phyloP scores from a whole-genome alignment of 2,329 filamentous ascomycete genomes.

The Colletotrichum tropicicola region DNA sequence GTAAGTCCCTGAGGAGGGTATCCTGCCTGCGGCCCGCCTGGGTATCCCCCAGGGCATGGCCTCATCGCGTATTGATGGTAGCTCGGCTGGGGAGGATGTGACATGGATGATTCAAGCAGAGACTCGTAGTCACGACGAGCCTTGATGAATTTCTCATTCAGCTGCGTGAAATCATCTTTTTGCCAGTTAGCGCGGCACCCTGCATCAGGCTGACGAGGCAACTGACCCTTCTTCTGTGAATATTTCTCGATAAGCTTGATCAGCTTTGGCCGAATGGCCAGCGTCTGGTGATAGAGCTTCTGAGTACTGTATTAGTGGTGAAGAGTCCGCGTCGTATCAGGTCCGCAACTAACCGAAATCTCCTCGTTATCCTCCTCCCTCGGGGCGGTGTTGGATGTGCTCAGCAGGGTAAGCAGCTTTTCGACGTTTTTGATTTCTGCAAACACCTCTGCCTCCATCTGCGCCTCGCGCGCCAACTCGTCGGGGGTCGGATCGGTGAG shows the following conservation, averaged over 20 bases:
- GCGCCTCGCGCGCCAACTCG: slow-evolving; percentile 92
- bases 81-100: slow-evolving; percentile 83
- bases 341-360: slow-evolving; percentile 74
- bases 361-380: slow-evolving; percentile 96
- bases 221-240: slow-evolving; percentile 90
- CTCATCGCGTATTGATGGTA: slow-evolving; percentile 76
- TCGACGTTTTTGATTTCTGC: slow-evolving; percentile 72
- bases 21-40: slow-evolving; percentile 38
- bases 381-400: slow-evolving; percentile 81
- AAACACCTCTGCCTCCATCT: slow-evolving; percentile 84
- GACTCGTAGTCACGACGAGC: slow-evolving; percentile 95
- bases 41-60: slow-evolving; percentile 57
- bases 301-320: slow-evolving; percentile 36
- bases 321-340: neutral
- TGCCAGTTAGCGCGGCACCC: neutral
- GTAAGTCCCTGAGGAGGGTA: slow-evolving; percentile 53
- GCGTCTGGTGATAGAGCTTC: slow-evolving; percentile 89
- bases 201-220: no score
- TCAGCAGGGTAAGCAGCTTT: slow-evolving; percentile 85
- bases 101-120: slow-evolving; percentile 95
- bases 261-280: slow-evolving; percentile 93
- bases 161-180: slow-evolving; percentile 93
- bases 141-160: slow-evolving; percentile 99
- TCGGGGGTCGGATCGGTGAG: slow-evolving; percentile 92
- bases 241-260: slow-evolving; percentile 99